Conservation (phyloP, 148 eudicot genomes). For the Suaeda aralocaspica region DNA sequence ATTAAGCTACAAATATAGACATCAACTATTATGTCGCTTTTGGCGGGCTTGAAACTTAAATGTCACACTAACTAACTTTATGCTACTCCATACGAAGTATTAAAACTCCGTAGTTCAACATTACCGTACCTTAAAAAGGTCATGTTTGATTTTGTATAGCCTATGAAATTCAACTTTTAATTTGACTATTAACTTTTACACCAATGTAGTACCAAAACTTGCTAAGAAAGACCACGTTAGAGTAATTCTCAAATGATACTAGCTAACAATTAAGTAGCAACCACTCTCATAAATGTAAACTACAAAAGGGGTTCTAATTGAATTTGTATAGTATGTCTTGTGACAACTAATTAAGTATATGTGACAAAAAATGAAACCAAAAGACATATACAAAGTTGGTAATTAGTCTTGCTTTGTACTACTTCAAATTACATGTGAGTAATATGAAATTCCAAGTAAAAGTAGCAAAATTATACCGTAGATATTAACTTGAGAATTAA, state of each 20-base stretch:
- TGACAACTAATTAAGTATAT: neutral
- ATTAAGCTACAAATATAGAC: too few species aligned
- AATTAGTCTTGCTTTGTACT: neutral
- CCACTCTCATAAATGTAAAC: conserved; percentile 2
- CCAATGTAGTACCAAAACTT: neutral
- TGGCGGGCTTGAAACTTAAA: neutral
- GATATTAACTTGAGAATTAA: neutral
- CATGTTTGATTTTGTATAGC: neutral
- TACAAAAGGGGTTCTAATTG: neutral
- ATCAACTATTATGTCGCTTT: too few species aligned
- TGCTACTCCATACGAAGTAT: too few species aligned
- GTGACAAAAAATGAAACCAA: neutral
- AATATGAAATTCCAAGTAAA: neutral
- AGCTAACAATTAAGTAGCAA: neutral
- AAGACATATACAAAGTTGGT: neutral
- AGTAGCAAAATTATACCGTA: neutral
- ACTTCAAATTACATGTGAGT: neutral
- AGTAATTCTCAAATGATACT: neutral
- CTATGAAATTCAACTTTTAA: neutral
- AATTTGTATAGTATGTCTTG: neutral
- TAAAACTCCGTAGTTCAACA: too few species aligned
- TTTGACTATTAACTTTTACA: neutral
- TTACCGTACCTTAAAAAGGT: too few species aligned
- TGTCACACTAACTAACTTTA: too few species aligned
- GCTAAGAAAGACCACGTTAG: neutral